A percentile compares a stretch with the other conserved stretches of the same genome.
Evolutionary conservation across 2,329 filamentous ascomycete species (phyloP).

Genomic region (Aspergillus ochraceus): DNA sequence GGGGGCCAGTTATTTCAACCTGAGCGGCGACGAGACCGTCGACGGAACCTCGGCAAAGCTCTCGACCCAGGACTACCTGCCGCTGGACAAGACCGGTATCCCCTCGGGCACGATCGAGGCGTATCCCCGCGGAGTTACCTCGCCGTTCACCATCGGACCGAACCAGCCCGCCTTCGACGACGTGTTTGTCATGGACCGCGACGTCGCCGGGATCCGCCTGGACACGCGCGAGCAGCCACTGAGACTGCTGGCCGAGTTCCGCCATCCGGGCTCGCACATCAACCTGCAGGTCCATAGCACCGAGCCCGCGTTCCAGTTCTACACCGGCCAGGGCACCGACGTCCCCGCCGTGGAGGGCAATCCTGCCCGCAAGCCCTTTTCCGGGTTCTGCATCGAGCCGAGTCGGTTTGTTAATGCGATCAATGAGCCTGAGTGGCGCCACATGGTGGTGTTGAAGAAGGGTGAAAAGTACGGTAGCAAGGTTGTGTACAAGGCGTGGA

Average conservation of each 20-base stretch:
- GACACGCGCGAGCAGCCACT: slow-evolving; percentile 68
- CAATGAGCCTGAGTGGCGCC: slow-evolving; percentile 78
- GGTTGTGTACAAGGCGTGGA: slow-evolving; percentile 85
- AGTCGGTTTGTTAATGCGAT: slow-evolving; percentile 86
- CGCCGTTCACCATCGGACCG: slow-evolving; percentile 70
- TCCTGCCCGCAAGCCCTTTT: slow-evolving; percentile 65
- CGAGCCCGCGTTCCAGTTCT: slow-evolving; percentile 96
- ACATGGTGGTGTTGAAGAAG: slow-evolving; percentile 77
- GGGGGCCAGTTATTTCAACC: slow-evolving; percentile 64
- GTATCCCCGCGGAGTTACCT: slow-evolving; percentile 60
- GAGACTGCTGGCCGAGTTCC: slow-evolving; percentile 67
- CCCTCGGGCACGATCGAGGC: slow-evolving; percentile 70
- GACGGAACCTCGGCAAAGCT: slow-evolving; percentile 62
- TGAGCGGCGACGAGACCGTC: slow-evolving; percentile 59
- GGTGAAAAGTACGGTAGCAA: slow-evolving; percentile 79
- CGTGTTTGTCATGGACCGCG: slow-evolving; percentile 77
- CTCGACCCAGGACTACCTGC: slow-evolving; percentile 65
- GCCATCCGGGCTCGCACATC: slow-evolving; percentile 71
- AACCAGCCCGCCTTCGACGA: slow-evolving; percentile 78
- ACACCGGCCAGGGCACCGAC: slow-evolving; percentile 82
- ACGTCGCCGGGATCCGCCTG: slow-evolving; percentile 60
- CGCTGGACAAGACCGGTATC: slow-evolving; percentile 71
- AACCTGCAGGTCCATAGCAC: slow-evolving; percentile 87
- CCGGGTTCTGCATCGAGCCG: slow-evolving; percentile 90
- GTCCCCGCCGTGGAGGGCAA: slow-evolving; percentile 63